Percentiles rank a stretch among this genome's conserved stretches.
phyloP scores from a whole-genome alignment of 306 rosid genomes.

The Glycine soja region DNA sequence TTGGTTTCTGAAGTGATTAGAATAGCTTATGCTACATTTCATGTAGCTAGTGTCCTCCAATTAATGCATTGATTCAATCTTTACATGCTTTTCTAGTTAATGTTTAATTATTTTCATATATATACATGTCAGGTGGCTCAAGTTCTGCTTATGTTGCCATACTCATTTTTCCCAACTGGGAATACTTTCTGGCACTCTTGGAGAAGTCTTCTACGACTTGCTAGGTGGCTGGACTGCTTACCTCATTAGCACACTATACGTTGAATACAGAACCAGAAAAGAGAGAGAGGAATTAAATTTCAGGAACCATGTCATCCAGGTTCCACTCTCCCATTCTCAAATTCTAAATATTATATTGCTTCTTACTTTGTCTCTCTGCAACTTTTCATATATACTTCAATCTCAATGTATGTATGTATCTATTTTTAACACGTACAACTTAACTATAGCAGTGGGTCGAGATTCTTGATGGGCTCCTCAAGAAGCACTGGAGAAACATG shows the following conservation, averaged over 20 bases:
- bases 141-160: constrained; percentile 67
- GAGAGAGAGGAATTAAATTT: constrained; percentile 81
- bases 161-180: constrained; percentile 75
- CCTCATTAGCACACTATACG: constrained; percentile 75
- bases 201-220: constrained; percentile 77
- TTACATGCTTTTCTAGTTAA: no score
- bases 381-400: background rate
- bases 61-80: background rate
- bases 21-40: background rate
- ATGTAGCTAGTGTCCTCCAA: background rate
- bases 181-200: constrained; percentile 73
- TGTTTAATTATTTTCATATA: no score
- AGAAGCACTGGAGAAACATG: constrained; percentile 92
- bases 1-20: no score
- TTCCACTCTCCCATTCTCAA: background rate
- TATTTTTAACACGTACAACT: background rate
- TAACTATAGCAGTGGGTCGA: constrained; percentile 71
- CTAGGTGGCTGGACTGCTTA: constrained; percentile 91
- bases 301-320: constrained; percentile 94
- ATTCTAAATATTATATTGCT: background rate
- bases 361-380: background rate
- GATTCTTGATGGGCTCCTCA: constrained; percentile 89
- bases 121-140: constrained; percentile 97
- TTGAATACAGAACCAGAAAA: constrained; percentile 85
- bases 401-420: background rate